A percentile compares a stretch with the other conserved stretches of the same genome.
Evolutionary conservation across 148 eudicot species (phyloP).

Genomic region (Polygonum aviculare): DNA sequence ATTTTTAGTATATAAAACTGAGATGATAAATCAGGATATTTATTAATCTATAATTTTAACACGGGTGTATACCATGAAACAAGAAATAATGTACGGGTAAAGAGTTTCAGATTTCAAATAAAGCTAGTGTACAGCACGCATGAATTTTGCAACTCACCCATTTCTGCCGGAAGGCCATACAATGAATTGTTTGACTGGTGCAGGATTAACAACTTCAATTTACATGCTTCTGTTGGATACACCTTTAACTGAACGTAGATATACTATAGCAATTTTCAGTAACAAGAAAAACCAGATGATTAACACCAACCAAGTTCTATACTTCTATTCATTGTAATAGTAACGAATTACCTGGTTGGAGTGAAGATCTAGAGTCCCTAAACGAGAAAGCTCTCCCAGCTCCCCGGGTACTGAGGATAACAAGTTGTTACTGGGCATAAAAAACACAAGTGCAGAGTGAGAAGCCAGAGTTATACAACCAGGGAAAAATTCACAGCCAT

Average conservation of each 20-base stretch:
- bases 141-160: conserved; percentile 43
- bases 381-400: conserved; percentile 58
- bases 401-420: conserved; percentile 63
- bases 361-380: conserved; percentile 88
- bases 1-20: not conserved
- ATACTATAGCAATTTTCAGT: not conserved
- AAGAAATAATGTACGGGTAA: not conserved
- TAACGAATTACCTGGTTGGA: conserved; percentile 62
- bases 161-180: conserved; percentile 91
- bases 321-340: not conserved
- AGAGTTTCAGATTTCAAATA: not conserved
- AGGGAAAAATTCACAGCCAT: not conserved
- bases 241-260: conserved; percentile 57
- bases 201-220: conserved; percentile 57
- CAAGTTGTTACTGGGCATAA: conserved; percentile 53
- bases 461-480: not conserved
- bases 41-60: not conserved
- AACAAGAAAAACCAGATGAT: not conserved
- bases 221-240: conserved; percentile 86
- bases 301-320: not conserved
- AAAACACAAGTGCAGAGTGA: conserved; percentile 9
- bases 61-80: conserved; percentile 20
- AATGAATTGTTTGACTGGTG: conserved; percentile 91
- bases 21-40: not conserved
- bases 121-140: not conserved